Percentiles rank a stretch among this genome's conserved stretches.
These are phyloP conservation scores for Claviceps quebecensis DNA, from an alignment of 2,329 filamentous ascomycete genomes.

Conservation along the genomic window DNA sequence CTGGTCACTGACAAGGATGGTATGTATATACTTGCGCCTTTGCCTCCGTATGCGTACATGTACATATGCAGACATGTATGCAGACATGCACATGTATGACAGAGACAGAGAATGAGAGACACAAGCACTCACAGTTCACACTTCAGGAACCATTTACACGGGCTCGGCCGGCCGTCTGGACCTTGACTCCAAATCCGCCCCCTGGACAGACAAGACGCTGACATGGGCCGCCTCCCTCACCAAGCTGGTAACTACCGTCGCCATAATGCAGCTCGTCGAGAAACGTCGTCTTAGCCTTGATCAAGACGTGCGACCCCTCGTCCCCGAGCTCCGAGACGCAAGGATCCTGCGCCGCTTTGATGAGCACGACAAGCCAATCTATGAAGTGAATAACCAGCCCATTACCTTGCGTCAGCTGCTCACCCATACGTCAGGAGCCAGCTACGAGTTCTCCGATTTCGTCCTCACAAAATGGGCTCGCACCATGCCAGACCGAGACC, in stretches of 20 bases:
- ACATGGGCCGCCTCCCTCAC: conserved; percentile 28
- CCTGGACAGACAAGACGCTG: conserved; percentile 20
- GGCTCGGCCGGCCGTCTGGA: conserved; percentile 23
- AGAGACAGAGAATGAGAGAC: no score
- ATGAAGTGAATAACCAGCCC: conserved; percentile 21
- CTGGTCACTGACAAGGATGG: conserved; percentile 20
- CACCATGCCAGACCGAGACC: conserved; percentile 16
- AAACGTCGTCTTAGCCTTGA: conserved; percentile 20
- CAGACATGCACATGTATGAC: background rate
- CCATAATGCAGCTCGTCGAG: conserved; percentile 27
- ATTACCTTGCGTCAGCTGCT: conserved; percentile 31
- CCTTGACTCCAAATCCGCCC: conserved; percentile 14
- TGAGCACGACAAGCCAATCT: conserved; percentile 19
- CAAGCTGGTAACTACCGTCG: conserved; percentile 25
- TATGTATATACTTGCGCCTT: conserved; percentile 1
- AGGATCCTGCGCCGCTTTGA: conserved; percentile 25
- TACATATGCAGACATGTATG: background rate
- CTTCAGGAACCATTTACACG: conserved; percentile 20
- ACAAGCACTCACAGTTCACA: no score
- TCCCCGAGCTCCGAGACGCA: conserved; percentile 21
- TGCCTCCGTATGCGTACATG: background rate
- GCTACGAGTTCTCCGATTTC: conserved; percentile 28
- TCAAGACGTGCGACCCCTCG: conserved; percentile 18
- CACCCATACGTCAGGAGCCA: conserved; percentile 34
- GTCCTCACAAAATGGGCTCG: conserved; percentile 26